phyloP scores from a whole-genome alignment of 2,329 filamentous ascomycete species.

The Nigrospora osmanthi region DNA sequence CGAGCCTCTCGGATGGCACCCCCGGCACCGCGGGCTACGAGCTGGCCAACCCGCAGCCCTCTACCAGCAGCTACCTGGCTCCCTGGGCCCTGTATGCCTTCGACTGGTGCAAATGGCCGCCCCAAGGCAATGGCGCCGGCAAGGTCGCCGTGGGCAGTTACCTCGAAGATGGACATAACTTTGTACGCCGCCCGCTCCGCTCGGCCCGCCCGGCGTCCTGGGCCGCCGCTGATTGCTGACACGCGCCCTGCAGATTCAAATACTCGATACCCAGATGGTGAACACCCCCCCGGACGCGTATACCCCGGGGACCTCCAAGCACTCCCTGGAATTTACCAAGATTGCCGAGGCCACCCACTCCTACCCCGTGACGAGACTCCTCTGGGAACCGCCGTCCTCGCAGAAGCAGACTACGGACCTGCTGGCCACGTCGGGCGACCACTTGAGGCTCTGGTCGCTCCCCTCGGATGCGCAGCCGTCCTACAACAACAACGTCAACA shows the following conservation, averaged over 20 bases:
- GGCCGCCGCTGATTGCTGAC: not conserved
- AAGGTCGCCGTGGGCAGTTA: constrained; percentile 96
- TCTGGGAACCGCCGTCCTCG: constrained; percentile 93
- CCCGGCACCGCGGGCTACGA: constrained; percentile 59
- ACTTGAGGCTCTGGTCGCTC: constrained; percentile 88
- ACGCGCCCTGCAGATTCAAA: constrained; percentile 68
- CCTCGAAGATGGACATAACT: constrained; percentile 96
- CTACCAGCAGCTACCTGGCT: constrained; percentile 88
- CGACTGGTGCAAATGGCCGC: constrained; percentile 98
- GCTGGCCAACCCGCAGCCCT: constrained; percentile 52
- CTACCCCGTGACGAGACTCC: constrained; percentile 87
- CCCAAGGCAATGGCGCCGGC: constrained; percentile 71
- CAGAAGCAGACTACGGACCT: constrained; percentile 95
- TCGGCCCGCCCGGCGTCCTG: not conserved
- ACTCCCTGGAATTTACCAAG: constrained; percentile 82
- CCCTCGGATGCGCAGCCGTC: constrained; percentile 56
- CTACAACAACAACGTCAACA: constrained; percentile 62
- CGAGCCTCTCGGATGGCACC: constrained; percentile 65
- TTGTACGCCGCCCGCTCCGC: constrained; percentile 47
- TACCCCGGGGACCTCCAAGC: constrained; percentile 61
- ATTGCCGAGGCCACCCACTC: constrained; percentile 95
- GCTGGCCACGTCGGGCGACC: constrained; percentile 89
- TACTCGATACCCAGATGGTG: constrained; percentile 77
- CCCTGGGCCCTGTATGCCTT: constrained; percentile 96
- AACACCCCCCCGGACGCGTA: constrained; percentile 64